These are phyloP conservation scores for Phytophthora idaei DNA, from an alignment of 352 stramenopile genomes.

Conservation along the genomic window DNA sequence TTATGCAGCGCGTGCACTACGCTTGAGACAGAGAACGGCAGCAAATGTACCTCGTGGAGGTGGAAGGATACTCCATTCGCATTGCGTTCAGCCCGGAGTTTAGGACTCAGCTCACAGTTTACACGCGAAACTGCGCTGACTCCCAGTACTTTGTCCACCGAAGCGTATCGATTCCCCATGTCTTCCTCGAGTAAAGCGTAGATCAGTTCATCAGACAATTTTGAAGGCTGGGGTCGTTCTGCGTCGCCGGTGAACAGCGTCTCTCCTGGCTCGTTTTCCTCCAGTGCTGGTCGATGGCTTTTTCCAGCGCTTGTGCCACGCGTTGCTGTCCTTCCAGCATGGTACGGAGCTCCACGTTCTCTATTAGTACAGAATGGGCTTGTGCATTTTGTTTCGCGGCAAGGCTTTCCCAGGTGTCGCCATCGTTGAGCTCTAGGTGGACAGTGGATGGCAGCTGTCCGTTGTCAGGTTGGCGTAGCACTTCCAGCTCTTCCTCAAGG, in stretches of 20 bases:
- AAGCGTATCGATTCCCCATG: slow-evolving; percentile 9
- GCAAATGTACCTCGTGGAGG: slow-evolving; percentile 3
- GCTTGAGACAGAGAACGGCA: slow-evolving; percentile 26
- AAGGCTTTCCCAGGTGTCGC: not conserved
- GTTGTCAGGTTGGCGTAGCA: slow-evolving; percentile 16
- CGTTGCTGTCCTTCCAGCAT: not conserved
- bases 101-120: not conserved
- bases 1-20: slow-evolving; percentile 11
- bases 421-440: not conserved
- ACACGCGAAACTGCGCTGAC: not conserved
- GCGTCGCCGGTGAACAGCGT: slow-evolving; percentile 6
- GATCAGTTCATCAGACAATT: slow-evolving; percentile 16
- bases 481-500: slow-evolving; percentile 27
- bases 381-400: not conserved
- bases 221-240: not conserved
- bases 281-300: slow-evolving; percentile 15
- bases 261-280: slow-evolving; percentile 7
- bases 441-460: not conserved
- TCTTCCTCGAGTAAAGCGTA: slow-evolving; percentile 18
- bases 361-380: not conserved
- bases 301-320: not conserved
- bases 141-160: slow-evolving; percentile 9
- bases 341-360: not conserved
- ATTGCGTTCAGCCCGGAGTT: not conserved
- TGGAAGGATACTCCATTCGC: not conserved